Evolutionary conservation across 2,329 filamentous ascomycete species (phyloP).

Genomic region (Trichoderma sp.): DNA sequence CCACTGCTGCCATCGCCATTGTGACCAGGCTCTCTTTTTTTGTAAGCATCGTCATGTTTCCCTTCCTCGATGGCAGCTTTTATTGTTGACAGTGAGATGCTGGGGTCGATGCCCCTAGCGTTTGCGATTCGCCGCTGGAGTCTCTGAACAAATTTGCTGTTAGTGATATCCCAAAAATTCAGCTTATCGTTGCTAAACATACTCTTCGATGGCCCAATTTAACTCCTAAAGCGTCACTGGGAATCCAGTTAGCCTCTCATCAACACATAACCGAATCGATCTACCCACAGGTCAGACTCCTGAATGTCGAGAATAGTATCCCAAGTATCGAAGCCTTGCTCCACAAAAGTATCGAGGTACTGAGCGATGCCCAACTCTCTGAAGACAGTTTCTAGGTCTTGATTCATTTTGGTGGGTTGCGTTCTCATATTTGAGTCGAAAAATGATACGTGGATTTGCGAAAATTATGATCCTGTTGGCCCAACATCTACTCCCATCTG

Average conservation of each 20-base stretch:
- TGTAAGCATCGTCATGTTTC: conserved; percentile 55
- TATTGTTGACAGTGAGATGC: conserved; percentile 52
- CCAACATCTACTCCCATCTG: conserved; percentile 27
- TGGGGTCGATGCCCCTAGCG: conserved; percentile 62
- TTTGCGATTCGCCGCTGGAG: conserved; percentile 82
- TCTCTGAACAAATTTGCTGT: conserved; percentile 56
- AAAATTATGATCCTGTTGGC: not conserved
- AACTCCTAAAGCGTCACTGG: conserved; percentile 70
- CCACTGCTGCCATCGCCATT: conserved; percentile 48
- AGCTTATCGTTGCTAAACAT: conserved; percentile 38
- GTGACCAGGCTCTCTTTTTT: conserved; percentile 50
- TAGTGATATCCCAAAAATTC: not conserved
- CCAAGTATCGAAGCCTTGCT: conserved; percentile 85
- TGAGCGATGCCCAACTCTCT: conserved; percentile 76
- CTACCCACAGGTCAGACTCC: conserved; percentile 74
- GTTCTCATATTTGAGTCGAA: not conserved
- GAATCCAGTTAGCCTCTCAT: conserved; percentile 30
- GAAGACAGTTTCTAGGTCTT: conserved; percentile 65
- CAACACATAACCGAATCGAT: not conserved
- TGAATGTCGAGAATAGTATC: conserved; percentile 82
- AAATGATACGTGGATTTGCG: conserved; percentile 1
- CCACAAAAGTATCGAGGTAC: conserved; percentile 71
- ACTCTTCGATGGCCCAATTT: conserved; percentile 81
- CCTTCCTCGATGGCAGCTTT: conserved; percentile 56
- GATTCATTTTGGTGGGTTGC: conserved; percentile 47